Base-by-base conservation (phyloP, 2,329 filamentous ascomycete species). In the Colletotrichum sp. region DNA sequence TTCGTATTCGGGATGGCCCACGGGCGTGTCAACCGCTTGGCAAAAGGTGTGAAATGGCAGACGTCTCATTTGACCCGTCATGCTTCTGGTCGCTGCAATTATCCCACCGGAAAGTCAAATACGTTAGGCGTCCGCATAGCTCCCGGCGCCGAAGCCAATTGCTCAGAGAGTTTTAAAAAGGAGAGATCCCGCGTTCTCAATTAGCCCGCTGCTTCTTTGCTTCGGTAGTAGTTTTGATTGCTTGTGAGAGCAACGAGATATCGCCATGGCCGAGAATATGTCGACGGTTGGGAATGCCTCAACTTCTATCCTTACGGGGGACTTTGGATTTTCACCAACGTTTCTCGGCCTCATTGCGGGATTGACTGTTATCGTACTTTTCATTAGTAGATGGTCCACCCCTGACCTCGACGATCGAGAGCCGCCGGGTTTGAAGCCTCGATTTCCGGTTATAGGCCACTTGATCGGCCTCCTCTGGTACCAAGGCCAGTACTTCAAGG, bases 361-460 rank as follows among this genome's bases (percentile, higher is more conserved):
- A 52, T 7, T 52, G 43, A 4, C n/a, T 52, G 43, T 21, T 52
- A 52, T 52, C 43, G 43, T 21, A 52, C n/a, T 52, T 52, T 3
- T 52, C 43, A 52, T 21, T 6, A 52, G n/a, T 2, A 52, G n/a
- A 7, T 52, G 43, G 43, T 21, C n/a, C 6, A 21, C n/a, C 10
- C 43, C 43, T 21, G 9, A 48, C 18, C 43, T 82, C 5, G 82
- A 84, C 59, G 79, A 82, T 7, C 80, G 81, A 63, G 88, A 90
- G 74, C 88, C 88, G 12, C 86, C 87, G 6, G 69, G 84, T 1
- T 43, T 88, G 39, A 83, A 83, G 21, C 81, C 85, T 6, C 80
- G 64, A 15, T 81, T 90, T 52, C 88, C 88, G 1, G 80, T 86
- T 34, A 78, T 89, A 55, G 88, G 88, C 3, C 88, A 90, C 77